These are phyloP conservation scores for Penicillium malachiteum DNA, from an alignment of 495 filamentous ascomycete genomes.

Conservation along the genomic window DNA sequence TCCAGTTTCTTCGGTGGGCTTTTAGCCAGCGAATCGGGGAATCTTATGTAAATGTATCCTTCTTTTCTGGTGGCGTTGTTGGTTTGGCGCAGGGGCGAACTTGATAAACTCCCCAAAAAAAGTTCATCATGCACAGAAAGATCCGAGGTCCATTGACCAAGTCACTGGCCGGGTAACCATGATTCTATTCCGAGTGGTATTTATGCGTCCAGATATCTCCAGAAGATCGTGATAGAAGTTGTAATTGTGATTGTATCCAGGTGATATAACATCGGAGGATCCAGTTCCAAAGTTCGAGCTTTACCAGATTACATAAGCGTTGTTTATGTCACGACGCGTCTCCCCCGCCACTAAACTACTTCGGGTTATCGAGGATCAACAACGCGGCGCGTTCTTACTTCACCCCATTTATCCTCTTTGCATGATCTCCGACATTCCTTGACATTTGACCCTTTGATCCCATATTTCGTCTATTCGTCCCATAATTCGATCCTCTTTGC, in stretches of 20 bases:
- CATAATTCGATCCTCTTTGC: background rate
- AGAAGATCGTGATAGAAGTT: background rate
- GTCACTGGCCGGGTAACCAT: too few relatives aligned
- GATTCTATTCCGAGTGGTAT: too few relatives aligned
- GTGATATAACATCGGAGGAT: too few relatives aligned
- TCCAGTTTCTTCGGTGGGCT: background rate
- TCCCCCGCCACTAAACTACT: slow-evolving; percentile 23
- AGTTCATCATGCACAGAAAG: background rate
- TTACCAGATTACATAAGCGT: slow-evolving; percentile 21
- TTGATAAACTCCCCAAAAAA: background rate
- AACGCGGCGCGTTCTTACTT: slow-evolving; percentile 32
- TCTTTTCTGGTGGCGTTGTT: slow-evolving; percentile 5
- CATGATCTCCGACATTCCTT: slow-evolving; percentile 5
- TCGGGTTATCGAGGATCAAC: slow-evolving; percentile 27
- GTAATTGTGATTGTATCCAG: too few relatives aligned
- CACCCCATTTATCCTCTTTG: slow-evolving; percentile 2
- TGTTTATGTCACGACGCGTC: slow-evolving; percentile 36
- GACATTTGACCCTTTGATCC: background rate
- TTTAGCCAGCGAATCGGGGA: background rate
- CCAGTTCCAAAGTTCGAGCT: too few relatives aligned
- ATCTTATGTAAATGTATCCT: background rate
- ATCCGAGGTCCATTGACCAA: too few relatives aligned
- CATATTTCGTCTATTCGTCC: background rate
- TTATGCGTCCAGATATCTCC: too few relatives aligned
- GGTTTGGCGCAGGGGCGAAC: slow-evolving; percentile 11